Evolutionary conservation across 2,329 filamentous ascomycete genomes (phyloP), one percentile per base, ranked within the genome.

Genomic region (Trichoderma hamatum): DNA sequence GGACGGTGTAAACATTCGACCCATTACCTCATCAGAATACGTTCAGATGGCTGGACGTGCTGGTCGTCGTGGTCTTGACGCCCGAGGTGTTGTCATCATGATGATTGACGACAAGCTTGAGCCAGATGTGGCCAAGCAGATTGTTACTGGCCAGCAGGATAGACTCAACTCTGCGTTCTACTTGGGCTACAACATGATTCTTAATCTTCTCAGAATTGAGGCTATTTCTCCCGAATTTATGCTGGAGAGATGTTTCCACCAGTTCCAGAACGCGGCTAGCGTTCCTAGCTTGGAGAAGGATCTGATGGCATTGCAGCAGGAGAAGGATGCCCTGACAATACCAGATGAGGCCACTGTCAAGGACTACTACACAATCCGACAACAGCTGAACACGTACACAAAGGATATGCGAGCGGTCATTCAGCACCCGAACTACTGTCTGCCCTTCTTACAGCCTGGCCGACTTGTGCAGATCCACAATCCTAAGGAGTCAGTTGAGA

Each of bases 171-270:
- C 96, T 3, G 96, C 96, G 1, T 99, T 99, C 82, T 93, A 99
- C 78, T 86, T 99, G 19, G 94, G 96, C 36, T 99, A 99, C 85
- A 99, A 99, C 83, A 99, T 99, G 96, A 93, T 99, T 76, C 85
- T 99, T 69, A 99, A 99, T 77, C 82, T 99, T 71, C 90, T 98
- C 80, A 88, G 96, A 80, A 95, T 99, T n/a, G 96, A 99, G 78
- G 95, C 94, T n/a, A 97, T 99, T 62, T 98, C 94, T 10, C 96
- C 96, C 2, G 95, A 99, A 75, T 98, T 93, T 77, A 99, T 99
- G 96, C 84, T 99, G n/a, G 94, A 98, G 82, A 89, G 92, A 73
- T 99, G 96, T 77, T 99, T 99, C 83, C 96, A 93, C 80, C 96
- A 99, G 80, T 99, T 99, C 81, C 96, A 99, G 79, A 98, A 97